Conservation (phyloP, 345 rosid genomes). For the Murraya paniculata region DNA sequence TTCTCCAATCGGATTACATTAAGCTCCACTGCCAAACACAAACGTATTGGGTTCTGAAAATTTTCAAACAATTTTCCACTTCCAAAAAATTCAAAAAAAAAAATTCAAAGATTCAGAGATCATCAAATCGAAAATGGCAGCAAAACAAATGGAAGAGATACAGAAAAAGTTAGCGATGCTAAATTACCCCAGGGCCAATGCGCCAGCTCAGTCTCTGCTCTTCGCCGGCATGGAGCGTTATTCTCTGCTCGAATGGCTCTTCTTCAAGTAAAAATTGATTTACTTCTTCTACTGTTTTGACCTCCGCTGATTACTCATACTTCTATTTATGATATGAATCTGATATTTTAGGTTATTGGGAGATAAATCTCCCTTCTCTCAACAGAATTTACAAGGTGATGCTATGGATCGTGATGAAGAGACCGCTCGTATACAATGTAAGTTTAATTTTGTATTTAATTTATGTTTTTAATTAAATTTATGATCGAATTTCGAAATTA, state of each 20-base stretch:
- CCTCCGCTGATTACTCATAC: not conserved
- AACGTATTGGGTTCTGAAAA: not conserved
- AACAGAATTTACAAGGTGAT: constrained; percentile 79
- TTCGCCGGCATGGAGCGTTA: constrained; percentile 99
- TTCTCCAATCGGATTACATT: not conserved
- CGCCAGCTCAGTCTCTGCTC: constrained; percentile 96
- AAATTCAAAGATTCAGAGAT: not conserved
- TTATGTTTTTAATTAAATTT: not conserved
- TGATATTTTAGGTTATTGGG: constrained; percentile 65
- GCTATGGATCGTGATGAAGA: constrained; percentile 91
- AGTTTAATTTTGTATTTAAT: constrained; percentile 1
- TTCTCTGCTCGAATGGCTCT: constrained; percentile 97
- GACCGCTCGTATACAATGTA: constrained; percentile 88
- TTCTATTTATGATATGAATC: not conserved
- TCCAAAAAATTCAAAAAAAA: not conserved
- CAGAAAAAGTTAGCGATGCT: constrained; percentile 69
- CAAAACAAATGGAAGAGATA: constrained; percentile 93
- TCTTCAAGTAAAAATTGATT: constrained; percentile 56
- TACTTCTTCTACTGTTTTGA: not conserved
- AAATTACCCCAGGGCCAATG: constrained; percentile 76
- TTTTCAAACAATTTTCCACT: not conserved
- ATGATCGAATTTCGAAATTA: not conserved
- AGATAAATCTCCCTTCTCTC: constrained; percentile 94
- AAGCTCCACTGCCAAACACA: not conserved
- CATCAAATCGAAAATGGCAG: constrained; percentile 46